These are phyloP conservation scores for Lactarius deliciosus DNA, from an alignment of 768 basidiomycete species.

Conservation along the genomic window DNA sequence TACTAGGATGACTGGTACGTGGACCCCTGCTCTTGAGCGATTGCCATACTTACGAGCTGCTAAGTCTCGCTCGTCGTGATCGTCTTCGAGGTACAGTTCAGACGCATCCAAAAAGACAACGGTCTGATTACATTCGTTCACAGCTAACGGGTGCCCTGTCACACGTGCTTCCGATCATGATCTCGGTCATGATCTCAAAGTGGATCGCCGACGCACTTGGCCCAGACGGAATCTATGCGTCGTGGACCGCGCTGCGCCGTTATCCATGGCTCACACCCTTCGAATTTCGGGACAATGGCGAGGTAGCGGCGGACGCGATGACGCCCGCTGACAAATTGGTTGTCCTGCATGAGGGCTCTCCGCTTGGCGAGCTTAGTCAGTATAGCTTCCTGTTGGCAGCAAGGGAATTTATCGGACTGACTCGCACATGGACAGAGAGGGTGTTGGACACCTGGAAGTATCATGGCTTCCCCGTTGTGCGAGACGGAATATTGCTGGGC, in stretches of 20 bases:
- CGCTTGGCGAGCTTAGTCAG: conserved; percentile 51
- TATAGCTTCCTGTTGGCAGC: not conserved
- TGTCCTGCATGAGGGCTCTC: conserved; percentile 41
- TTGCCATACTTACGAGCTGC: not conserved
- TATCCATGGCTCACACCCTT: conserved; percentile 71
- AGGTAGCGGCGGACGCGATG: conserved; percentile 63
- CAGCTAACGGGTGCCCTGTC: conserved; percentile 77
- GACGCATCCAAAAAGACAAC: conserved; percentile 1
- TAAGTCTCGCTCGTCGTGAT: conserved; percentile 75
- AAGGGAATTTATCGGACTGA: not conserved
- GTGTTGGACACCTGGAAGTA: conserved; percentile 48
- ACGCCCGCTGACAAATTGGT: conserved; percentile 50
- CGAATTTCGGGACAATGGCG: conserved; percentile 64
- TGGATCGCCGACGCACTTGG: conserved; percentile 74
- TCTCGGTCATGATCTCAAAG: conserved; percentile 73
- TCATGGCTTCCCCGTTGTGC: conserved; percentile 67
- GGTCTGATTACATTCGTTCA: not conserved
- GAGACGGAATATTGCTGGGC: conserved; percentile 52
- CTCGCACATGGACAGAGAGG: conserved; percentile 34
- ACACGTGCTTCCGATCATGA: conserved; percentile 82
- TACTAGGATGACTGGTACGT: conserved; percentile 71
- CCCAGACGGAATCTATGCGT: conserved; percentile 66
- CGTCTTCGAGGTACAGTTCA: conserved; percentile 57
- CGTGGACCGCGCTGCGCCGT: conserved; percentile 68
- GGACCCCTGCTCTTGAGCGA: not conserved